Base-by-base conservation (phyloP, 768 basidiomycete species). In the Lentinus brumalis region DNA sequence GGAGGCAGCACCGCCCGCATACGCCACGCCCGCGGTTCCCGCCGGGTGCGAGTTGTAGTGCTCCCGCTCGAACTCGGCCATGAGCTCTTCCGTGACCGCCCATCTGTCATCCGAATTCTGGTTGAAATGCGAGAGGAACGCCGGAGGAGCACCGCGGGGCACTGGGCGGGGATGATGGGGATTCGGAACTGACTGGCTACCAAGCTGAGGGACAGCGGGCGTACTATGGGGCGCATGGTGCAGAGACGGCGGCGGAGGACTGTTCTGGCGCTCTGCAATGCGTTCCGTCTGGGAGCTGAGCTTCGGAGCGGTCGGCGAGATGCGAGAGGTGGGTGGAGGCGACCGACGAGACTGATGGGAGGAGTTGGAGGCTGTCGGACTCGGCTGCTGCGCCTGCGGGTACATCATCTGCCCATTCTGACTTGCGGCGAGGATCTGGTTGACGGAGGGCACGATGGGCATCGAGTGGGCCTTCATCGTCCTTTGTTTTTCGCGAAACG, bases 11-110 rank as follows among this genome's bases (percentile, higher is more conserved):
- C 79, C 79, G 56, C 79, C 79, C 46, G 79, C 79, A 67, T 80
- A 80, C 5, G 79, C 79, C 5, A 81, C 65, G 76, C 81, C 75
- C 56, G 77, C 73, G 56, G 75, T 75, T n/a, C 71, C 71, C 15
- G 63, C 74, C 65, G 68, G 70, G 67, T 67, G 74, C 67, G 63
- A 53, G 80, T 72, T 64, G 68, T 86, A 86, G 71, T 89, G 86
- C n/a, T 85, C 86, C 45, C 84, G 81, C 68, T 91, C 89, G 62
- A 89, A 87, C 63, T 89, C 86, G 35, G 84, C 85, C 73, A 89
- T 76, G 31, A 89, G 78, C 63, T 89, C 86, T 39, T 84, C 83
- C 0, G 88, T 88, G 79, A 90, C 82, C 52, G 87, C 81, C 80
- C 84, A 88, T 42, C 79, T 79, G 44, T 84, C 85, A 40, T 85